Conservation (phyloP, 129 eudicot genomes). For the Erigeron canadensis region DNA sequence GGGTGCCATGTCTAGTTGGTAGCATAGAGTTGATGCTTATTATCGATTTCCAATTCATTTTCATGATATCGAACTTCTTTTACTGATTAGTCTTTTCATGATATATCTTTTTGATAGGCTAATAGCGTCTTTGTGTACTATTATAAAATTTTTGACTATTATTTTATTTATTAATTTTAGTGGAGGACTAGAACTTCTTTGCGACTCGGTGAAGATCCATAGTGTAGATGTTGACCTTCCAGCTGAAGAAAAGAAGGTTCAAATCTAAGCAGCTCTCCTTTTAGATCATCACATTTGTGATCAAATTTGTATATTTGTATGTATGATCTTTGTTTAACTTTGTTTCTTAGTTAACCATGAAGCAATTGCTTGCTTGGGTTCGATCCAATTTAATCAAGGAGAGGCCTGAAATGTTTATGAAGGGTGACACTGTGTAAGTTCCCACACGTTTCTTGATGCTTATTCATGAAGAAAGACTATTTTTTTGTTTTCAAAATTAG, state of each 20-base stretch:
- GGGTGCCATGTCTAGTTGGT: neutral
- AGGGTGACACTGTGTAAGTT: constrained; percentile 93
- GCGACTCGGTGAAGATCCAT: constrained; percentile 85
- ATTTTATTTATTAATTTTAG: constrained; percentile 32
- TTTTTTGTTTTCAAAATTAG: neutral
- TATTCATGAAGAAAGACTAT: neutral
- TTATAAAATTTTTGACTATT: constrained; percentile 20
- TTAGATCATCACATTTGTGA: constrained; percentile 3
- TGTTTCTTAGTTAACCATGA: constrained; percentile 72
- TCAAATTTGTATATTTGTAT: neutral
- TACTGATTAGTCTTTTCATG: too few relatives aligned
- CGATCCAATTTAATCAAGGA: constrained; percentile 82
- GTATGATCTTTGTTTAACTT: constrained; percentile 1
- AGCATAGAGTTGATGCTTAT: too few relatives aligned
- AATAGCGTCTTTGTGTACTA: neutral
- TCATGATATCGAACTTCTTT: too few relatives aligned
- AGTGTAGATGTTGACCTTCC: constrained; percentile 58
- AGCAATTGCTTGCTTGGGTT: constrained; percentile 82
- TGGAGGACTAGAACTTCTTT: constrained; percentile 93
- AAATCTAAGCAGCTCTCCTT: constrained; percentile 6
- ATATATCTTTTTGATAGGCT: neutral
- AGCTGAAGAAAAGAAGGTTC: constrained; percentile 62
- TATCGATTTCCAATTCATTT: too few relatives aligned
- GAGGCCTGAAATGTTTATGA: constrained; percentile 97
- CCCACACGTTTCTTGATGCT: constrained; percentile 5